phyloP scores from a whole-genome alignment of 192 early-diverging fungal species.

The Coemansia brasiliensis region DNA sequence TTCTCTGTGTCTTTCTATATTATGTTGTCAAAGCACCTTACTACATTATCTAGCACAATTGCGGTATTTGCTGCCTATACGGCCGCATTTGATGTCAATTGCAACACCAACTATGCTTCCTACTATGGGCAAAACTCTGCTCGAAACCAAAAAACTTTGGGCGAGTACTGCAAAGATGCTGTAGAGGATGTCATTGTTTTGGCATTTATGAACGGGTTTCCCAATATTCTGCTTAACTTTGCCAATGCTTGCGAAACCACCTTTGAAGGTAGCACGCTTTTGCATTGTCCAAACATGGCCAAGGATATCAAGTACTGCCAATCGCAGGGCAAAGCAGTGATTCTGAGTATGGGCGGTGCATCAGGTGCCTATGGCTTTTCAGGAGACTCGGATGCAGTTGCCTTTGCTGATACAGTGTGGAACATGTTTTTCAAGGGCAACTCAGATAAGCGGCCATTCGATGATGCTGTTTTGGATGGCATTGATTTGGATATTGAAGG shows the following conservation, averaged over 20 bases:
- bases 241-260: conserved; percentile 61
- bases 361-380: conserved; percentile 60
- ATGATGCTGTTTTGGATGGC: conserved; percentile 62
- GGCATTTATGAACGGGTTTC: conserved; percentile 64
- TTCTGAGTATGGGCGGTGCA: conserved; percentile 69
- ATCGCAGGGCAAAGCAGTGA: conserved; percentile 60
- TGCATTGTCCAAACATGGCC: conserved; percentile 60
- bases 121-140: conserved; percentile 58
- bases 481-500: conserved; percentile 65
- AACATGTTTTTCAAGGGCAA: conserved; percentile 65
- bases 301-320: conserved; percentile 70
- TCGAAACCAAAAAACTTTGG: conserved; percentile 39
- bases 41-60: background rate
- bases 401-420: conserved; percentile 61
- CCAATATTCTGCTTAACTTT: conserved; percentile 60
- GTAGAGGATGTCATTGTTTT: conserved; percentile 63
- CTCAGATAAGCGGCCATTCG: conserved; percentile 57
- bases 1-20: background rate
- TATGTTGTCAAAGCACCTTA: background rate
- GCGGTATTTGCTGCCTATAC: conserved; percentile 2
- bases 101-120: conserved; percentile 50
- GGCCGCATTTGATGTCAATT: conserved; percentile 34
- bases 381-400: conserved; percentile 32
- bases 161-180: conserved; percentile 63
- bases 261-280: conserved; percentile 58